Evolutionary conservation across 2,329 filamentous ascomycete genomes (phyloP), one percentile per base, ranked within the genome.

Genomic region (Lasiodiplodia citricola): DNA sequence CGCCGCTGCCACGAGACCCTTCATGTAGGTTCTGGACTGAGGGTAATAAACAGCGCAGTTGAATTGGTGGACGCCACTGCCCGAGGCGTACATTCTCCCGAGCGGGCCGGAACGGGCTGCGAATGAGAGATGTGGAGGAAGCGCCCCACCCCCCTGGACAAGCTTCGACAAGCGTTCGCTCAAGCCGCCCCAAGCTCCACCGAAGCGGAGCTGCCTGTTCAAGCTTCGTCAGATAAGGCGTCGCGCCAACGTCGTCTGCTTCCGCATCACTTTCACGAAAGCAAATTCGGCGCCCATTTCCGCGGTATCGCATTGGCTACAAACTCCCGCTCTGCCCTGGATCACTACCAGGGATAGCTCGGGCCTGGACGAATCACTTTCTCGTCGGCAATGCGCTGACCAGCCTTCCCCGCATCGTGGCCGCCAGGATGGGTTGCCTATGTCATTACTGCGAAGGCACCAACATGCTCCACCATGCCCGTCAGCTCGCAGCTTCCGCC

Each of bases 181-280:
- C 38, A 63, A 63, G 58, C 58, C 50, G 25, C 58, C 38, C 50
- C 38, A 63, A 63, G 58, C 58, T 63, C 58, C 58, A 51, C 58
- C 25, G 2, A 18, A 14, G n/a, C 18, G 25, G n/a, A 64, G 60
- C 60, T 64, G 60, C 60, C 60, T 52, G 28, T 64, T 64, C 60
- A 37, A 52, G 60, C 60, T 21, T 23, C 3, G 14, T 23, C 18
- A 31, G 38, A 50, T 25, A 50, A 35, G 13, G 23, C 57, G 14
- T 18, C 41, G 23, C 60, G 50, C 41, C 18, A 62, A 60, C 57
- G 38, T 28, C 58, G n/a, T 18, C 23, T 18, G 38, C 14, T 23
- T 25, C 57, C 14, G 31, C 56, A n/a, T n/a, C 52, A 8, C 7
- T 21, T 8, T 3, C 2, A 10, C 23, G 16, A 28, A 31, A 3